Evolutionary conservation across 1,139 yeast species (phyloP).

Genomic region (Geotrichum candidum): DNA sequence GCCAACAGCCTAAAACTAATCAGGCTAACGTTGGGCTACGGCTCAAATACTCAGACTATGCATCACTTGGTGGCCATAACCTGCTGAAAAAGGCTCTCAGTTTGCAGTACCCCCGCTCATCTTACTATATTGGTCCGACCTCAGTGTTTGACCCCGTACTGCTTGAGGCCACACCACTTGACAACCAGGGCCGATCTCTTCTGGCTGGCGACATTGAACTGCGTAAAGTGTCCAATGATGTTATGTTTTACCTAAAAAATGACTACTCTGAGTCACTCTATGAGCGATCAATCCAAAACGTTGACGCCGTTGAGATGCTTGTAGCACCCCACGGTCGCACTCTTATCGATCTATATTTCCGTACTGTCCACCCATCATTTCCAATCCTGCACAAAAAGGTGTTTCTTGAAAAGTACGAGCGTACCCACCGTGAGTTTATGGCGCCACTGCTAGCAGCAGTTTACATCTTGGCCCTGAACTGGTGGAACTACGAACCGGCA

Average conservation of each 20-base stretch:
- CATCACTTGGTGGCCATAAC: slow-evolving; percentile 35
- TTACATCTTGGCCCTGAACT: slow-evolving; percentile 40
- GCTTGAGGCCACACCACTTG: slow-evolving; percentile 30
- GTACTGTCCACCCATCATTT: slow-evolving; percentile 40
- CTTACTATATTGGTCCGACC: slow-evolving; percentile 36
- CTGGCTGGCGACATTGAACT: slow-evolving; percentile 33
- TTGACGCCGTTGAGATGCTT: slow-evolving; percentile 38
- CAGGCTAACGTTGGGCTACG: slow-evolving; percentile 10
- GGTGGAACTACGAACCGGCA: slow-evolving; percentile 39
- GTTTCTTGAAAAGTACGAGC: slow-evolving; percentile 41
- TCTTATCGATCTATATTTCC: slow-evolving; percentile 39
- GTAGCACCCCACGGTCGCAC: slow-evolving; percentile 42
- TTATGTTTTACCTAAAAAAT: slow-evolving; percentile 34
- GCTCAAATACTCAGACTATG: slow-evolving; percentile 34
- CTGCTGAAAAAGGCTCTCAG: slow-evolving; percentile 37
- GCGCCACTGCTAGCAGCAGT: slow-evolving; percentile 44
- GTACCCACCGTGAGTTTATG: slow-evolving; percentile 44
- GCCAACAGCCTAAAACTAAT: background rate
- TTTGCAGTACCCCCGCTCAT: slow-evolving; percentile 38
- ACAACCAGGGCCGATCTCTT: slow-evolving; percentile 33
- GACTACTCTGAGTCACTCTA: slow-evolving; percentile 29
- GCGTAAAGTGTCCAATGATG: slow-evolving; percentile 34
- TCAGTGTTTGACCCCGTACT: slow-evolving; percentile 35
- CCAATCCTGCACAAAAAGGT: slow-evolving; percentile 42
- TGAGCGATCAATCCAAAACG: slow-evolving; percentile 27